A percentile compares a stretch with the other conserved stretches of the same genome.
phyloP scores from a whole-genome alignment of 2,329 filamentous ascomycete genomes.

The Aureobasidium uvarum region DNA sequence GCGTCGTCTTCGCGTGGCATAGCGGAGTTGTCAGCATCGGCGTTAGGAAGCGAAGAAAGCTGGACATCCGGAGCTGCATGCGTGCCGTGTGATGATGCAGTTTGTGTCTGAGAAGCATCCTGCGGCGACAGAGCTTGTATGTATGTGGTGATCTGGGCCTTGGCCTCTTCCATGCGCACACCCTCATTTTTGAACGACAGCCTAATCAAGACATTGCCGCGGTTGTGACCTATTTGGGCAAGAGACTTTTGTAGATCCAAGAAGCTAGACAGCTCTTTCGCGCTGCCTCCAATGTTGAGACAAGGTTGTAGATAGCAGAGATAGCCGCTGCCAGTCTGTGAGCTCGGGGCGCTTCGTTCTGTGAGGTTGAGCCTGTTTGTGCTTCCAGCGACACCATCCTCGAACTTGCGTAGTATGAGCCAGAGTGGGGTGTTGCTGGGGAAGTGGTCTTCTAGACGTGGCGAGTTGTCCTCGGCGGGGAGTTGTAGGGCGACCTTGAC shows the following conservation, averaged over 20 bases:
- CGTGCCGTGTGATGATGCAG: constrained; percentile 35
- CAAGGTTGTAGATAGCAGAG: constrained; percentile 86
- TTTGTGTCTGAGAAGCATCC: constrained; percentile 41
- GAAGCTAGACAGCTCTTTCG: constrained; percentile 73
- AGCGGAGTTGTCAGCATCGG: constrained; percentile 31
- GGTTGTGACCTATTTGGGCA: constrained; percentile 81
- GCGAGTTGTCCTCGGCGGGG: constrained; percentile 65
- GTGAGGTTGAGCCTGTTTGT: constrained; percentile 69
- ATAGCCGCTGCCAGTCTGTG: constrained; percentile 62
- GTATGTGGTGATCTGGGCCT: constrained; percentile 73
- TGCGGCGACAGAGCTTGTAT: constrained; percentile 34
- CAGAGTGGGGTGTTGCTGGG: constrained; percentile 85
- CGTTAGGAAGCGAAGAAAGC: constrained; percentile 32
- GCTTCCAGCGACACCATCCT: constrained; percentile 64
- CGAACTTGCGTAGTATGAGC: constrained; percentile 86
- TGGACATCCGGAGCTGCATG: constrained; percentile 30
- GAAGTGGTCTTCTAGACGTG: constrained; percentile 77
- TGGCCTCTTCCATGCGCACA: constrained; percentile 78
- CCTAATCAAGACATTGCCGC: constrained; percentile 74
- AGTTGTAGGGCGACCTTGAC: constrained; percentile 89
- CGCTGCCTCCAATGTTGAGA: constrained; percentile 72
- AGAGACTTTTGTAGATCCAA: constrained; percentile 85
- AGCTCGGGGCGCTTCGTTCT: constrained; percentile 69
- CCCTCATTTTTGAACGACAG: constrained; percentile 74
- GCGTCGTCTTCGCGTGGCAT: constrained; percentile 31